Percentiles rank a stretch among this genome's conserved stretches.
Evolutionary conservation across 768 basidiomycete species (phyloP).

Genomic region (Mycena crocata): DNA sequence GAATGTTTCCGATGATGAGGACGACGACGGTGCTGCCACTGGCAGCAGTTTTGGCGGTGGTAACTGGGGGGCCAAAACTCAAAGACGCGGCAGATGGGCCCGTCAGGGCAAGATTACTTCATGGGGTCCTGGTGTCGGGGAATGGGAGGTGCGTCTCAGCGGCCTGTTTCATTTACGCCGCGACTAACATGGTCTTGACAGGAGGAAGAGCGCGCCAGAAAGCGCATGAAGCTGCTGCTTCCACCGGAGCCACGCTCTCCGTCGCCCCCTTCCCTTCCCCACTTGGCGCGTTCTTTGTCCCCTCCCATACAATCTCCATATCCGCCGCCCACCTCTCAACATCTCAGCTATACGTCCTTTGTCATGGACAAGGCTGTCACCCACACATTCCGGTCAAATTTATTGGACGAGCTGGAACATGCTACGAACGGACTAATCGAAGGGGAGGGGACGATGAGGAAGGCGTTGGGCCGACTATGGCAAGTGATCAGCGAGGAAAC

Average conservation of each 20-base stretch:
- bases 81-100: slow-evolving; percentile 84
- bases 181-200: slow-evolving; percentile 43
- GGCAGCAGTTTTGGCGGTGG: slow-evolving; percentile 63
- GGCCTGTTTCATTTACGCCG: slow-evolving; percentile 13
- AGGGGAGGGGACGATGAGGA: slow-evolving; percentile 79
- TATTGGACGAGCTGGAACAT: slow-evolving; percentile 83
- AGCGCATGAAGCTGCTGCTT: slow-evolving; percentile 77
- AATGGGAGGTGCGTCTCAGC: slow-evolving; percentile 77
- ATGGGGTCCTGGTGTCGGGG: slow-evolving; percentile 88
- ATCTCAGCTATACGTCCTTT: slow-evolving; percentile 84
- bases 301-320: slow-evolving; percentile 86
- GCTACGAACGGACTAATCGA: slow-evolving; percentile 88
- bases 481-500: slow-evolving; percentile 82
- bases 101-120: slow-evolving; percentile 83
- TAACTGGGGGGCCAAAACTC: slow-evolving; percentile 88
- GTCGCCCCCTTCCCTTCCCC: slow-evolving; percentile 79
- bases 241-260: slow-evolving; percentile 73
- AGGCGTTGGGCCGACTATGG: slow-evolving; percentile 85
- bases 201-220: slow-evolving; percentile 87
- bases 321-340: slow-evolving; percentile 71
- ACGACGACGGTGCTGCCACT: slow-evolving; percentile 39
- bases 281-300: slow-evolving; percentile 79
- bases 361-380: slow-evolving; percentile 89
- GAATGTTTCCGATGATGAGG: slow-evolving; percentile 73
- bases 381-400: slow-evolving; percentile 82